Base-by-base conservation (phyloP, 352 stramenopile genomes). In the Lagenidium giganteum region DNA sequence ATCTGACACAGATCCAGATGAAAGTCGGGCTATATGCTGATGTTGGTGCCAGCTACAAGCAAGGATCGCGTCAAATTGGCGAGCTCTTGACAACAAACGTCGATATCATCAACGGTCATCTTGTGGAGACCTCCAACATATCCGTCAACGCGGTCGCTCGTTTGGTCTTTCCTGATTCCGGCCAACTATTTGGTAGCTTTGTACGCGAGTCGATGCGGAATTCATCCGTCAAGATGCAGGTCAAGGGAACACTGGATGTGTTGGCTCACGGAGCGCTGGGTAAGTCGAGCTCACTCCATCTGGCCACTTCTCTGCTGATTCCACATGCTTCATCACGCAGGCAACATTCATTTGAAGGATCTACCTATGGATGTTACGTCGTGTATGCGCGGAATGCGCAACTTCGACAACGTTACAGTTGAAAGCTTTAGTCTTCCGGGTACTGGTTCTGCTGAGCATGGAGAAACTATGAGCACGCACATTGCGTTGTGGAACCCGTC, bases 401-500 rank as follows among this genome's bases (percentile, higher is more conserved):
- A 84, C 23, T 79, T 91, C 21, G 43, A 62, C 17, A 50, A 67
- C 26, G 72, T 91, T n/a, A 64, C 53, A 7, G 73, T 91, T 17
- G 42, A 84, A 17, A 66, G 48, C 7, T 91, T 91, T 42, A 44
- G 42, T 6, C 52, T 91, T 0, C 78, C 78, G 24, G 78, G 78
- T 18, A 62, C 62, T 45, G 60, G 57, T 9, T 30, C 63, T 3
- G 47, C 48, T 2, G 47, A 67, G 7, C 42, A 54, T 31, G 61
- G 71, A 22, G 78, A 91, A 61, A 53, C 46, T 8, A 73, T 91
- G 13, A 47, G 60, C 26, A 75, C 76, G 0, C 57, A 69, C 26
- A 84, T 91, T 47, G 60, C 70, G 37, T 70, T 91, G 20, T 64
- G 50, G 52, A 91, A 91, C 24, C 78, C 78, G 9, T 88, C 75